Conservation (phyloP, 2,329 filamentous ascomycete species). For the Paraconiothyrium sp. region DNA sequence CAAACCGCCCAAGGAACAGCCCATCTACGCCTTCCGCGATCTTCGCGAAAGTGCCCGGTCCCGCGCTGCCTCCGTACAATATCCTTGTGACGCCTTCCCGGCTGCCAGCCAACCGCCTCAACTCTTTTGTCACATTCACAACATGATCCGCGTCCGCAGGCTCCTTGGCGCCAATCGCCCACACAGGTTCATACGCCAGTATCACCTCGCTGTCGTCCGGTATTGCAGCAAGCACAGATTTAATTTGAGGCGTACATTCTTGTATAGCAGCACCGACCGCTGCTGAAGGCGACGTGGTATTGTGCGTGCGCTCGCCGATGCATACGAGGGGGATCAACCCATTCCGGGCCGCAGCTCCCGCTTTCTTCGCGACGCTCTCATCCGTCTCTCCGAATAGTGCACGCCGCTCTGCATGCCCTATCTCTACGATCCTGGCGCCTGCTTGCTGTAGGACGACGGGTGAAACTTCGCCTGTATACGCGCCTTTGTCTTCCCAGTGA, state of each 20-base stretch:
- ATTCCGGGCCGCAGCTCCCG: constrained; percentile 71
- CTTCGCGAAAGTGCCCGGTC: constrained; percentile 76
- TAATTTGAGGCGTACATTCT: constrained; percentile 74
- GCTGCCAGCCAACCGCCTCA: constrained; percentile 64
- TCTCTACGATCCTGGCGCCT: constrained; percentile 76
- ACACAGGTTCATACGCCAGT: constrained; percentile 87
- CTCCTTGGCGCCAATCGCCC: constrained; percentile 81
- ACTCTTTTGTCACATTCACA: constrained; percentile 71
- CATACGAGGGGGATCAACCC: constrained; percentile 82
- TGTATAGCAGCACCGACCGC: constrained; percentile 68
- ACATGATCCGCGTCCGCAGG: constrained; percentile 80
- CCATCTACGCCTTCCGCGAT: constrained; percentile 78
- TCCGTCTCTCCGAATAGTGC: constrained; percentile 80
- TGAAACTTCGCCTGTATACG: constrained; percentile 82
- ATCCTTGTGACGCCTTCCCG: constrained; percentile 71
- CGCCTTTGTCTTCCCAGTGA: constrained; percentile 73
- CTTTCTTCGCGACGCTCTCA: constrained; percentile 72
- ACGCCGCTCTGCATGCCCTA: constrained; percentile 83
- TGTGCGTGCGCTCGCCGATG: constrained; percentile 73
- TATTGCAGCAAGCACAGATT: constrained; percentile 68
- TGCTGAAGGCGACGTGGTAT: constrained; percentile 53
- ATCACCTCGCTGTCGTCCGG: constrained; percentile 73
- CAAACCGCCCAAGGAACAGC: constrained; percentile 82
- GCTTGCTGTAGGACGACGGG: constrained; percentile 72
- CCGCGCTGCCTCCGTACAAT: constrained; percentile 84